Evolutionary conservation across 768 basidiomycete genomes (phyloP).

Genomic region (Russula abietina): DNA sequence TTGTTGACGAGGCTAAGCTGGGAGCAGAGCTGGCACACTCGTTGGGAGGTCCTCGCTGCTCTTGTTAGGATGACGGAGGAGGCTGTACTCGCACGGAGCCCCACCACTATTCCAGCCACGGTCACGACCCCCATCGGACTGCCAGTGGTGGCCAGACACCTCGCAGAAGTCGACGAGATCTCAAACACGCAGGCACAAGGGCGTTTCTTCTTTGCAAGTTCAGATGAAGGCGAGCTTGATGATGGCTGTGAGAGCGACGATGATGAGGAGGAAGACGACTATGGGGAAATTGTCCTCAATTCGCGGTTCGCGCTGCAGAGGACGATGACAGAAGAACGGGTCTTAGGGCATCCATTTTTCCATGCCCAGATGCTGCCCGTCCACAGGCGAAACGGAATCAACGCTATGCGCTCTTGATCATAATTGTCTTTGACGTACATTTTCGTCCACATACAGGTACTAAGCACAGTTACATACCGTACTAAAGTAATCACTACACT

Average conservation of each 20-base stretch:
- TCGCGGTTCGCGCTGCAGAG: constrained; percentile 15
- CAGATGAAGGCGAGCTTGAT: not conserved
- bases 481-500: not conserved
- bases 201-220: constrained; percentile 16
- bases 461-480: constrained; percentile 1
- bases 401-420: constrained; percentile 4
- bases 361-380: constrained; percentile 4
- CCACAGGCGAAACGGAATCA: constrained; percentile 3
- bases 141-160: constrained; percentile 16
- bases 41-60: constrained; percentile 25
- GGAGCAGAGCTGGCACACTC: constrained; percentile 24
- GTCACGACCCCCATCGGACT: constrained; percentile 20
- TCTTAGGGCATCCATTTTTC: not conserved
- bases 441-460: constrained; percentile 2
- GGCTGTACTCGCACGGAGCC: not conserved
- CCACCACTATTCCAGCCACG: constrained; percentile 1
- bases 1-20: constrained; percentile 12
- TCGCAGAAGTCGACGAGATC: constrained; percentile 3
- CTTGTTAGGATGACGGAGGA: constrained; percentile 22
- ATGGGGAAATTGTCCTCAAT: constrained; percentile 23
- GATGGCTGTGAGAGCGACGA: constrained; percentile 15
- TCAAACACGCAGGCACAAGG: not conserved
- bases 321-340: not conserved
- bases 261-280: constrained; percentile 24
- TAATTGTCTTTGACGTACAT: not conserved